Base-by-base conservation (phyloP, 768 basidiomycete genomes). In the Collybiopsis confluens region DNA sequence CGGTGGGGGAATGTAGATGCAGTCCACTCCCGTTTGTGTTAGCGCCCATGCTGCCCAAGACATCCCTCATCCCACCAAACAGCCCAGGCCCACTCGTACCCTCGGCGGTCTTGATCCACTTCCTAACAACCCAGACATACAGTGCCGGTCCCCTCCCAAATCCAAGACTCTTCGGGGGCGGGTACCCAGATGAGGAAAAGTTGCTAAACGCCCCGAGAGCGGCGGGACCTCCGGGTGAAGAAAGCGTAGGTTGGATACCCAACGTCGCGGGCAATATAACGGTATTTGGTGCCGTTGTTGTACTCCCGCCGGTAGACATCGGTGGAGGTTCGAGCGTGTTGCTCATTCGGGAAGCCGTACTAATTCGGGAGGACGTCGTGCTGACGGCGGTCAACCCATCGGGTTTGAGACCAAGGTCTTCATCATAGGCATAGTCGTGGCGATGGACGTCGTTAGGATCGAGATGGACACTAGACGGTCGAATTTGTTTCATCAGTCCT, bases 111-210 rank as follows among this genome's bases (percentile, higher is more conserved):
- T 92, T 92, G 59, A 86, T 64, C 91, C 91, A 93, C 58, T 72
- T 76, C 45, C 84, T 74, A 24, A 90, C 82, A 18, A 86, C 73
- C 90, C 90, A 93, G 4, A 87, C 80, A 55, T 93, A 91, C 68
- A 80, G 73, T 54, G 76, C 64, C 36, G 76, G 75, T n/a, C 75
- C 58, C 20, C 55, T 28, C 9, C 56, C 56, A 18, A 53, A 51
- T n/a, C 52, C 35, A 26, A 53, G 28, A 42, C 20, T 35, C n/a
- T 57, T 56, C 21, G 45, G 45, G 4, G 50, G 52, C 4, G 57
- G 57, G 40, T 55, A 52, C 23, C 48, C 57, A 4, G 48, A 27
- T 3, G 44, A 55, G 20, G n/a, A 48, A 38, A 58, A 52, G 26
- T 50, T 45, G 16, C n/a, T n/a, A 21, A 55, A 41, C 38, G 49